Conservation (phyloP, 441 rosid species). For the Sinapis alba region DNA sequence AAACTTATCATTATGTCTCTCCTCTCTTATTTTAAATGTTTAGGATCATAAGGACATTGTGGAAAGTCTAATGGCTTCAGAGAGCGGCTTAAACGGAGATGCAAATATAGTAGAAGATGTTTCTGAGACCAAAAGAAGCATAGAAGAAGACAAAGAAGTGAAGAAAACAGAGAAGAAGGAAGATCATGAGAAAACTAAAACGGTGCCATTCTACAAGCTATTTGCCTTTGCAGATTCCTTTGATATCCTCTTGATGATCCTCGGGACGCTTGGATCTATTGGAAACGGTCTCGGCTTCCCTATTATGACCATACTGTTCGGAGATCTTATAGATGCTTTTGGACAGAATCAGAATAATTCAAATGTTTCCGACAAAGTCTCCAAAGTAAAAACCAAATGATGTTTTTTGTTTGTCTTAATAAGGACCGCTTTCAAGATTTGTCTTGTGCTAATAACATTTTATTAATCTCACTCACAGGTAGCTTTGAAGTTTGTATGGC, state of each 20-base stretch:
- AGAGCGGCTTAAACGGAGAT: constrained; percentile 34
- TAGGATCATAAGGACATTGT: constrained; percentile 22
- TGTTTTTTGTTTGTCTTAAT: neutral
- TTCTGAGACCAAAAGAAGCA: neutral
- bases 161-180: constrained; percentile 26
- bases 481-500: constrained; percentile 57
- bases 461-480: constrained; percentile 45
- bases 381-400: constrained; percentile 39
- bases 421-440: neutral
- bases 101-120: constrained; percentile 36
- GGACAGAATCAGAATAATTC: constrained; percentile 36
- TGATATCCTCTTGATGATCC: constrained; percentile 45
- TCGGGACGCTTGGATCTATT: constrained; percentile 47
- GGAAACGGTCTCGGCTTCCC: constrained; percentile 56
- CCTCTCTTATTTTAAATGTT: constrained; percentile 3
- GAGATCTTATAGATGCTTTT: constrained; percentile 44
- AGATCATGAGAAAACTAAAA: constrained; percentile 31
- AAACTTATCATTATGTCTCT: neutral
- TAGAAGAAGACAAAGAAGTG: constrained; percentile 19
- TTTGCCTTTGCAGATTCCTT: constrained; percentile 50
- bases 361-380: constrained; percentile 30
- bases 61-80: constrained; percentile 42
- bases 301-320: constrained; percentile 49
- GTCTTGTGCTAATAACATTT: neutral
- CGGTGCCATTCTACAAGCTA: constrained; percentile 48